Evolutionary conservation across 108 stramenopile species (phyloP), one percentile per base, ranked within the genome.

Genomic region (Cyclostephanos tholiformis): DNA sequence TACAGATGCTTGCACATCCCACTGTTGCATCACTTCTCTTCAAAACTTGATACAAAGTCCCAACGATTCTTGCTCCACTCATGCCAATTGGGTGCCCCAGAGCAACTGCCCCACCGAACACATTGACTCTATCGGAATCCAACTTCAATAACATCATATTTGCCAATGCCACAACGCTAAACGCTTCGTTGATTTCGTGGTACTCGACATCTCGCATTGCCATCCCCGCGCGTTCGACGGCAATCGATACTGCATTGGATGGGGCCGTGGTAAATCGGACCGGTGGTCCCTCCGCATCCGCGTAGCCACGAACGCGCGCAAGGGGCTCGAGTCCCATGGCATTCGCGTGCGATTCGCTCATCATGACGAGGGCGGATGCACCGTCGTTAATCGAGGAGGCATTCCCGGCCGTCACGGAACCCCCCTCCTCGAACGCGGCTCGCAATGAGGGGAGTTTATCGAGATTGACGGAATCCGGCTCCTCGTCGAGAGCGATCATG

Each of bases 131-230:
- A 13, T 72, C 62, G 26, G 64, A 77, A 69, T 97, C 96, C 13
- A 98, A 75, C 60, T 88, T 87, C 69, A 98, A 27, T 19, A 97
- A 63, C 80, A 88, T 71, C 75, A 88, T 89, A 73, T 98, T 99
- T 8, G 92, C 97, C 56, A 98, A 71, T 0, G 97, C 89, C 16
- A 99, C 98, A 2, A 98, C 98, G 7, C 95, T 79, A 76, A 99
- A 99, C 26, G 98, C 98, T 76, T 99, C 98, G 73, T 99, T 99
- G 73, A 98, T 95, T 86, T 99, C 98, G 80, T 97, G 96, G 82
- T 86, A 95, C 22, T 97, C 95, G 9, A 98, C 82, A 83, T 97
- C 97, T n/a, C 68, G 56, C 19, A 85, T 46, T 9, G 73, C 26
- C 55, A 97, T 30, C 29, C 93, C 96, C 0, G 97, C 95, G 65